Percentiles rank a stretch among this genome's conserved stretches.
These are phyloP conservation scores for Nicotiana attenuata DNA, from an alignment of 257 asterid genomes.

Conservation along the genomic window DNA sequence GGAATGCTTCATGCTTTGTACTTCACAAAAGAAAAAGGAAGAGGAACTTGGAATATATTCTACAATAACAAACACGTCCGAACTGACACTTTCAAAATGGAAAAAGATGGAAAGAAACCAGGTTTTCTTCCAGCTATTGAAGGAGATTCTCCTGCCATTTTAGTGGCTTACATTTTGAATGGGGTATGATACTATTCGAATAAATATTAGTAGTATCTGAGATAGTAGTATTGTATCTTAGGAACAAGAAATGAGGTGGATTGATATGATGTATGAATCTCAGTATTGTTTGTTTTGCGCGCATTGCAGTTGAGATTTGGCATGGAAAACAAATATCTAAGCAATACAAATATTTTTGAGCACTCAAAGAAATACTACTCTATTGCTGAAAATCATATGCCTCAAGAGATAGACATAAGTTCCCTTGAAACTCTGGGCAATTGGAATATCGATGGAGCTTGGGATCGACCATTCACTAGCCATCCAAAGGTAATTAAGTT, in stretches of 20 bases:
- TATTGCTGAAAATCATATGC: constrained; percentile 48
- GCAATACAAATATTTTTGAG: constrained; percentile 50
- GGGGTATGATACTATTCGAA: neutral
- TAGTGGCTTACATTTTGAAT: constrained; percentile 48
- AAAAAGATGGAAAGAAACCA: constrained; percentile 27
- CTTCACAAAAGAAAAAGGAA: constrained; percentile 14
- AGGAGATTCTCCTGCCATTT: constrained; percentile 43
- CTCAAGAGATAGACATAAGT: constrained; percentile 49
- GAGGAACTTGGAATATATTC: constrained; percentile 15
- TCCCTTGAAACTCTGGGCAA: constrained; percentile 39
- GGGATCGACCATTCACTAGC: constrained; percentile 68
- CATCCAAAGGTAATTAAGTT: constrained; percentile 56
- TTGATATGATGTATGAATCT: neutral
- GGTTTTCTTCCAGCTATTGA: constrained; percentile 35
- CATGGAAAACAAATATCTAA: neutral
- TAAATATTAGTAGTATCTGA: neutral
- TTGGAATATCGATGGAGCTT: constrained; percentile 48
- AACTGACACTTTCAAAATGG: constrained; percentile 28
- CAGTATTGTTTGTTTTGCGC: neutral
- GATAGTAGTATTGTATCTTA: neutral
- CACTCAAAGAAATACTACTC: constrained; percentile 58
- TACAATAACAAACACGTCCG: constrained; percentile 33
- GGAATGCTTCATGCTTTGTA: constrained; percentile 49
- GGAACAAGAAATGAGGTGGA: neutral
- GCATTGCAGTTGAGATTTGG: constrained; percentile 41